A percentile compares a stretch with the other conserved stretches of the same genome.
Evolutionary conservation across 768 basidiomycete genomes (phyloP).

Genomic region (Podaxis rugospora): DNA sequence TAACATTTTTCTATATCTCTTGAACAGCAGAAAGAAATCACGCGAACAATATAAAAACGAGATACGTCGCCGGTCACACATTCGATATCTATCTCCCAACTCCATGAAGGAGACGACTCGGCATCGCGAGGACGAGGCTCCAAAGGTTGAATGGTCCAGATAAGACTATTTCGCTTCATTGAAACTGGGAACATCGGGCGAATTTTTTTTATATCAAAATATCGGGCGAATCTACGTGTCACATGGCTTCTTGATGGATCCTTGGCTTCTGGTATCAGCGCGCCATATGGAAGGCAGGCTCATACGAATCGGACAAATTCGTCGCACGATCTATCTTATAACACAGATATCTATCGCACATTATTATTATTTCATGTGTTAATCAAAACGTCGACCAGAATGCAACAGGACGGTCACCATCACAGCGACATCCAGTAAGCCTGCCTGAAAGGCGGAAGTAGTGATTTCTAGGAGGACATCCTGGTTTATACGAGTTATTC

Average conservation of each 20-base stretch:
- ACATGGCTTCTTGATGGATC: too few relatives aligned
- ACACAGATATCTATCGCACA: not conserved
- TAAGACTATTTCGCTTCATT: not conserved
- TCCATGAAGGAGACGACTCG: not conserved
- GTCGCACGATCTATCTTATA: not conserved
- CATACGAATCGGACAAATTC: not conserved
- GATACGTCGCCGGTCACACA: not conserved
- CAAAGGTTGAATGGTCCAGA: not conserved
- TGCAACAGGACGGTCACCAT: conserved; percentile 15
- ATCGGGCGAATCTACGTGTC: too few relatives aligned
- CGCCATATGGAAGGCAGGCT: too few relatives aligned
- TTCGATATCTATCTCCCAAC: not conserved
- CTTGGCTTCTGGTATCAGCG: not conserved
- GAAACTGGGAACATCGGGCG: too few relatives aligned
- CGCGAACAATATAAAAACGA: not conserved
- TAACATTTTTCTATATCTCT: not conserved
- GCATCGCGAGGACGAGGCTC: not conserved
- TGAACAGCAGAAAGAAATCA: not conserved
- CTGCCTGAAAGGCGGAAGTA: conserved; percentile 12
- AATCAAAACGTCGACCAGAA: conserved; percentile 16
- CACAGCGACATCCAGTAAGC: conserved; percentile 14
- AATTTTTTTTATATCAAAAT: too few relatives aligned
- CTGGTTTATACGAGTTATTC: conserved; percentile 11
- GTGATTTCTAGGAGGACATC: conserved; percentile 12
- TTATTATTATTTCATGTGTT: not conserved